Conservation (phyloP, 2,329 filamentous ascomycete species). For the Aspergillus spinulosporus region DNA sequence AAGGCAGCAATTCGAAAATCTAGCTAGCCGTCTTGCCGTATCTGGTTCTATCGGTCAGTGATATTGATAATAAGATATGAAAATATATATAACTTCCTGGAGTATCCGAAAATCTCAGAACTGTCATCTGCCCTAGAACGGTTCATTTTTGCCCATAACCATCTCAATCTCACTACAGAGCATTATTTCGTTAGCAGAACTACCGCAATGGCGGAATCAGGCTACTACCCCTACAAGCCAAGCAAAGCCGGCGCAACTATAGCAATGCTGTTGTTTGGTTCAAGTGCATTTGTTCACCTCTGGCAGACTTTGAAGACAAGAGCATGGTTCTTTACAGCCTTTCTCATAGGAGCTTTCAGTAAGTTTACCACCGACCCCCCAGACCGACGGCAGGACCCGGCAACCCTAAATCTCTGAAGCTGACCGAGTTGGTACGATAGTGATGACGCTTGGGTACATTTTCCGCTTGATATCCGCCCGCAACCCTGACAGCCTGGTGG, state of each 20-base stretch:
- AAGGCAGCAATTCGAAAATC: no score
- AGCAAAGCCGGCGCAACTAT: slow-evolving; percentile 25
- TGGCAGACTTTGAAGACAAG: not conserved
- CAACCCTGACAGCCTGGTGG: slow-evolving; percentile 2
- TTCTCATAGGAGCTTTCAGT: slow-evolving; percentile 9
- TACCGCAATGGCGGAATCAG: not conserved
- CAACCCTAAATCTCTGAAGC: not conserved
- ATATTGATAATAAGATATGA: no score
- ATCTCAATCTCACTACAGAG: no score
- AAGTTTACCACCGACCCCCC: not conserved
- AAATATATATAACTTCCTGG: no score
- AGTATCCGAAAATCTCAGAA: no score
- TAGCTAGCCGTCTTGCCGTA: no score
- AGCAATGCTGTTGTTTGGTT: slow-evolving; percentile 8
- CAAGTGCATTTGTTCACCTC: slow-evolving; percentile 10
- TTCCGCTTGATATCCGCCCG: slow-evolving; percentile 10
- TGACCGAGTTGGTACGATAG: not conserved
- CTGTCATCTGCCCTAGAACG: no score
- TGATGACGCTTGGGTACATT: slow-evolving; percentile 16
- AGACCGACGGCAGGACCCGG: not conserved
- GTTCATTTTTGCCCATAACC: no score
- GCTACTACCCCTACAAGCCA: slow-evolving; percentile 25
- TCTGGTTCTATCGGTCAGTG: no score
- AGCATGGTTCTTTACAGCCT: slow-evolving; percentile 16
- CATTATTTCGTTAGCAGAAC: no score